A percentile compares a stretch with the other conserved stretches of the same genome.
Conservation (phyloP, 2,329 filamentous ascomycete species). For the Fusarium subtropicale region DNA sequence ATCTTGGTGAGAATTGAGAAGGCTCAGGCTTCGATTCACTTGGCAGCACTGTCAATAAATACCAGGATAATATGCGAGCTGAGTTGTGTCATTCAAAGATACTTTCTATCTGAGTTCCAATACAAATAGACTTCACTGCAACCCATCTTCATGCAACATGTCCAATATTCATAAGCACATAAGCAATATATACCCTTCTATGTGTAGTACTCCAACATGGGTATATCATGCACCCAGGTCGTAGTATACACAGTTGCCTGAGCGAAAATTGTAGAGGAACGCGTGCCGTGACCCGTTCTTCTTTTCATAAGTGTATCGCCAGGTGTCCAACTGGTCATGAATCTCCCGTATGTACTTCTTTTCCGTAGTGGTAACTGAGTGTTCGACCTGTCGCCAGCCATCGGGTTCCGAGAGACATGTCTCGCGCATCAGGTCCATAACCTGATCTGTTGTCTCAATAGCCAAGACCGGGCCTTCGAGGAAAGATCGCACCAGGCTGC, state of each 20-base stretch:
- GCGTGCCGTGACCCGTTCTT: slow-evolving; percentile 73
- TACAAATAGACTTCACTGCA: neutral
- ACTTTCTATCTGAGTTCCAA: neutral
- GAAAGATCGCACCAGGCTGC: slow-evolving; percentile 75
- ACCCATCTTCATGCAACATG: slow-evolving; percentile 8
- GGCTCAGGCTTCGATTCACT: no score
- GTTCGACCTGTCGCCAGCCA: slow-evolving; percentile 84
- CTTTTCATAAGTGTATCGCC: slow-evolving; percentile 67
- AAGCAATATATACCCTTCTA: neutral
- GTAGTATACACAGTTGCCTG: slow-evolving; percentile 85
- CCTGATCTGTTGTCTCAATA: slow-evolving; percentile 86
- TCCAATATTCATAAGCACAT: slow-evolving; percentile 1
- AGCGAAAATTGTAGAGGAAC: slow-evolving; percentile 93
- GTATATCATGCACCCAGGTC: slow-evolving; percentile 69
- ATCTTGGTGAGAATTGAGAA: no score
- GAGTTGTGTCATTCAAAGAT: slow-evolving; percentile 19
- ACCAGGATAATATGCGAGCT: neutral
- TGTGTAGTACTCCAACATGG: neutral
- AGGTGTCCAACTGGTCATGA: slow-evolving; percentile 78
- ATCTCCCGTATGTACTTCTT: slow-evolving; percentile 86
- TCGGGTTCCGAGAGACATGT: slow-evolving; percentile 84
- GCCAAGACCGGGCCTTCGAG: slow-evolving; percentile 84
- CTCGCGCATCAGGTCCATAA: slow-evolving; percentile 79
- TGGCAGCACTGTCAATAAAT: no score
- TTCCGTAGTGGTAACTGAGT: slow-evolving; percentile 80